phyloP scores from a whole-genome alignment of 371 early-diverging fungal species.

The Mortierella polycephala region DNA sequence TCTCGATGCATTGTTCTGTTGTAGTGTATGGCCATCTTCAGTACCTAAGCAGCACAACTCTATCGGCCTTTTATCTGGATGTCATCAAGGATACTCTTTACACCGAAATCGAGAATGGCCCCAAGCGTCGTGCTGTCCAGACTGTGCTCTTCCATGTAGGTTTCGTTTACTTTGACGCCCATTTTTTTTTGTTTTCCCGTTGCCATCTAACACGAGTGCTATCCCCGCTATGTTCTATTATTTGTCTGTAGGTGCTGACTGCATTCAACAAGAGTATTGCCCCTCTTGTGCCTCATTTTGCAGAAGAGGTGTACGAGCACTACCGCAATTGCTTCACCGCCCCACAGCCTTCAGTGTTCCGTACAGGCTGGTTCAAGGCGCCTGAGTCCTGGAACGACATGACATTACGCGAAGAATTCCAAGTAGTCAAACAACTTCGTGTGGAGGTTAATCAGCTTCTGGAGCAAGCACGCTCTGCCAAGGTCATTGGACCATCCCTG shows the following conservation, averaged over 20 bases:
- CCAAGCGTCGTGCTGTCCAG: constrained; percentile 71
- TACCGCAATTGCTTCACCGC: constrained; percentile 56
- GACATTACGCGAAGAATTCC: constrained; percentile 65
- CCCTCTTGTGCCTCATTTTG: constrained; percentile 80
- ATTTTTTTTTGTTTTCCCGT: not conserved
- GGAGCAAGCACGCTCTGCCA: constrained; percentile 75
- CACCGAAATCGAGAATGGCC: constrained; percentile 59
- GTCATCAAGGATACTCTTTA: constrained; percentile 87
- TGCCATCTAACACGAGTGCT: not conserved
- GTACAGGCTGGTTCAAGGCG: constrained; percentile 68
- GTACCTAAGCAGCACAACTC: constrained; percentile 72
- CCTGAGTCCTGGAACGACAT: constrained; percentile 65
- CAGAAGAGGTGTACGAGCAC: constrained; percentile 83
- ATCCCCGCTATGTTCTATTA: not conserved
- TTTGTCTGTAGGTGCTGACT: constrained; percentile 60
- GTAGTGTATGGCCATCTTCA: constrained; percentile 72
- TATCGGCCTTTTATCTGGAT: constrained; percentile 89
- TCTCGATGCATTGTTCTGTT: not conserved
- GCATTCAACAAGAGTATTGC: constrained; percentile 72
- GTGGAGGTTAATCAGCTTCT: constrained; percentile 71
- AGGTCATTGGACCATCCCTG: constrained; percentile 69
- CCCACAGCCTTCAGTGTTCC: constrained; percentile 71
- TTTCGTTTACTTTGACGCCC: not conserved
- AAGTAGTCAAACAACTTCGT: constrained; percentile 65
- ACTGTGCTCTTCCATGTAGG: constrained; percentile 75